phyloP scores from a whole-genome alignment of 768 basidiomycete genomes.

The Pleurotus eryngii region DNA sequence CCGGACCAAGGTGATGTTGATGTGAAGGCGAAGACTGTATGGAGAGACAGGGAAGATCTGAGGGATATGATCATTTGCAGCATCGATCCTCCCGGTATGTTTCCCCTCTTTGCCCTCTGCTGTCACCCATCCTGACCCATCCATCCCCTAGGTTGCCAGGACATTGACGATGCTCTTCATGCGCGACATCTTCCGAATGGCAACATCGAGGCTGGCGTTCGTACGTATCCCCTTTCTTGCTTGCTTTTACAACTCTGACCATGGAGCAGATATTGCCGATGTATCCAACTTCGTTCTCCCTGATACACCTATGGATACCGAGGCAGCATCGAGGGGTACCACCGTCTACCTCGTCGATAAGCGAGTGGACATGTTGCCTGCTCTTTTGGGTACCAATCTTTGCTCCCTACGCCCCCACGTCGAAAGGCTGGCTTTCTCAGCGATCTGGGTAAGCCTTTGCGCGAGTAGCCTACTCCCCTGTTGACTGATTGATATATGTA shows the following conservation, averaged over 20 bases:
- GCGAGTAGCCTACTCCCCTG: constrained; percentile 6
- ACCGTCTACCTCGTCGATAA: constrained; percentile 94
- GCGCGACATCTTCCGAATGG: constrained; percentile 85
- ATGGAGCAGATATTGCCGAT: constrained; percentile 84
- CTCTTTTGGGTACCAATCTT: constrained; percentile 90
- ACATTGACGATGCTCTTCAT: constrained; percentile 97
- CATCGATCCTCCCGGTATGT: constrained; percentile 89
- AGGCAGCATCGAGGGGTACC: constrained; percentile 97
- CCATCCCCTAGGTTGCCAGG: constrained; percentile 74
- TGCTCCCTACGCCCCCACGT: constrained; percentile 92
- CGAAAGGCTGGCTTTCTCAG: constrained; percentile 92
- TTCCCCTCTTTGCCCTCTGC: not conserved
- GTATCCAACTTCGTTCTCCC: constrained; percentile 94
- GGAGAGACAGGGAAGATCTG: constrained; percentile 87
- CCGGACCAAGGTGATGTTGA: constrained; percentile 27
- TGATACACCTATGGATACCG: constrained; percentile 93
- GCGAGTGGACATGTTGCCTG: constrained; percentile 97
- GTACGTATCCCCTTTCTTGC: constrained; percentile 51
- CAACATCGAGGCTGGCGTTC: constrained; percentile 95
- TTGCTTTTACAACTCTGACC: not conserved
- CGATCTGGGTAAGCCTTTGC: constrained; percentile 71
- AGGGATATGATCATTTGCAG: constrained; percentile 86
- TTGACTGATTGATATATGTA: constrained; percentile 26
- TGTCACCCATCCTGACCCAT: not conserved
- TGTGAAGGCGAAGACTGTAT: constrained; percentile 30